phyloP scores from a whole-genome alignment of 2,329 filamentous ascomycete genomes.

The Phaeosphaeria sp. region DNA sequence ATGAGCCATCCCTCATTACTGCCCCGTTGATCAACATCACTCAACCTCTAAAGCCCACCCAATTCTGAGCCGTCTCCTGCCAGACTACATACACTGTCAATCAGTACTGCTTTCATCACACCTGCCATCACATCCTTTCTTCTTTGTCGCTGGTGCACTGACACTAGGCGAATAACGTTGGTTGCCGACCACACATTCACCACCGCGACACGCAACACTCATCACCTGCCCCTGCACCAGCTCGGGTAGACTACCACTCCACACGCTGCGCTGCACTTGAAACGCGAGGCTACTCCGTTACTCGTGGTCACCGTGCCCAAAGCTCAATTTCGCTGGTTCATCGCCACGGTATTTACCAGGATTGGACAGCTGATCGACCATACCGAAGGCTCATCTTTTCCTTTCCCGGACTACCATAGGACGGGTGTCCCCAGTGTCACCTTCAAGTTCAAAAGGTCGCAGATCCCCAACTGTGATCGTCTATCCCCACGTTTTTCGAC shows the following conservation, averaged over 20 bases:
- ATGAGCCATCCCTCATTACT: conserved; percentile 36
- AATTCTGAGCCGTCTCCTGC: conserved; percentile 36
- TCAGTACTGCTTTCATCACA: conserved; percentile 41
- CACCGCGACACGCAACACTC: conserved; percentile 33
- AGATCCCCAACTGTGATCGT: conserved; percentile 58
- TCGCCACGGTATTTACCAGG: conserved; percentile 44
- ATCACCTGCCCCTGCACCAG: conserved; percentile 34
- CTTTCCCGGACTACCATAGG: conserved; percentile 36
- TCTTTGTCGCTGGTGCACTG: conserved; percentile 40
- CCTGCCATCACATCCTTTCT: conserved; percentile 40
- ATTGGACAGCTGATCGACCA: conserved; percentile 46
- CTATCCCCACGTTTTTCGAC: conserved; percentile 56
- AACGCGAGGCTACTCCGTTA: conserved; percentile 46
- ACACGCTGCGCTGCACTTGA: conserved; percentile 45
- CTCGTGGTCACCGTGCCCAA: conserved; percentile 36
- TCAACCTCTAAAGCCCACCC: conserved; percentile 37
- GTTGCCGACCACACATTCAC: conserved; percentile 25
- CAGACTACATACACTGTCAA: conserved; percentile 30
- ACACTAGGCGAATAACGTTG: conserved; percentile 31
- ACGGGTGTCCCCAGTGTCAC: conserved; percentile 46
- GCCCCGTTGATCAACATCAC: conserved; percentile 42
- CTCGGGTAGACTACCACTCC: conserved; percentile 32
- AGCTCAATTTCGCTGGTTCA: conserved; percentile 46
- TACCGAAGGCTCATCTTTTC: conserved; percentile 46
- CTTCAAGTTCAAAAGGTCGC: conserved; percentile 52